These are phyloP conservation scores for Cordyceps cicadae DNA, from an alignment of 2,329 filamentous ascomycete species.

Conservation along the genomic window DNA sequence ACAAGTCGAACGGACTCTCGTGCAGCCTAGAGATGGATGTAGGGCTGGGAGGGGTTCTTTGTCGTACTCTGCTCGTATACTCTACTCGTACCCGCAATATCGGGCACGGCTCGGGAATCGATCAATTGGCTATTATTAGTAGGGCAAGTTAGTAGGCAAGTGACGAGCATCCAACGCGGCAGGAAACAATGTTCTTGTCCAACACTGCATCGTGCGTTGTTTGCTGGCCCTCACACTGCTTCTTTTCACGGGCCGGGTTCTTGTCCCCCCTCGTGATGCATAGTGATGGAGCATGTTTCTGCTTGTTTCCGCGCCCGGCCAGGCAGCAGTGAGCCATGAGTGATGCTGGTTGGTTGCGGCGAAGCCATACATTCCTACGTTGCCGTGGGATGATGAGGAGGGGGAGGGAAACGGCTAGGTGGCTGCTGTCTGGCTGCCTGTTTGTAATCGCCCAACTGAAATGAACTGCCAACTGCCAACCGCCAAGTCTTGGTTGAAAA, in stretches of 20 bases:
- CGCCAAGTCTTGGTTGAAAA: not conserved
- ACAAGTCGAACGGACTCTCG: no score
- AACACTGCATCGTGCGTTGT: not conserved
- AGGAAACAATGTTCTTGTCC: not conserved
- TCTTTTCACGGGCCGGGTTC: not conserved
- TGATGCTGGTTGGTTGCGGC: not conserved
- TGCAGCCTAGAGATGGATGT: no score
- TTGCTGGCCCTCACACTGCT: not conserved
- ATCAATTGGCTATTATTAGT: no score
- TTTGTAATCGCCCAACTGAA: not conserved
- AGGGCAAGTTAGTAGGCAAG: not conserved
- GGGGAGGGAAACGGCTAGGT: no score
- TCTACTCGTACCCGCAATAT: no score
- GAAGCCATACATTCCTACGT: not conserved
- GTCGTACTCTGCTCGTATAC: no score
- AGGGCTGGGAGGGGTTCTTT: no score
- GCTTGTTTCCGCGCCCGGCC: not conserved
- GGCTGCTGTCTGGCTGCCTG: not conserved
- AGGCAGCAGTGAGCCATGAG: not conserved
- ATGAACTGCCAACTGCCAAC: not conserved
- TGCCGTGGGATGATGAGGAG: not conserved
- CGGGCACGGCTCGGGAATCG: no score
- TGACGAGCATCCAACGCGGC: not conserved
- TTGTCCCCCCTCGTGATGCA: not conserved
- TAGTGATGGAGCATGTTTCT: not conserved